Conservation (phyloP, 352 stramenopile species). For the Pythium sp. region DNA sequence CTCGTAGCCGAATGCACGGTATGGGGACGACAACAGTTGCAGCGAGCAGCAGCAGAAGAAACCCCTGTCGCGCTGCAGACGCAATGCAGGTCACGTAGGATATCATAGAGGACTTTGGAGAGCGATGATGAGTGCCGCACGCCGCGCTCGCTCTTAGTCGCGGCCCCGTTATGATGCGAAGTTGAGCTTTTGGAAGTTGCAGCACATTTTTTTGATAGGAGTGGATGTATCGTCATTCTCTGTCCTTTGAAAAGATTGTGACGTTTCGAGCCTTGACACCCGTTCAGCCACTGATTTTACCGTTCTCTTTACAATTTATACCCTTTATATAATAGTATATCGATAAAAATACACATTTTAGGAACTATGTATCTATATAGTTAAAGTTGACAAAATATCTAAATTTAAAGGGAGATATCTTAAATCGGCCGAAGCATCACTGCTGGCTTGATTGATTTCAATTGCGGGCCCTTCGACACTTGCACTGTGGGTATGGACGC, state of each 20-base stretch:
- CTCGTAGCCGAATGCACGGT: background rate
- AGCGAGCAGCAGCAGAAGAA: slow-evolving; percentile 1
- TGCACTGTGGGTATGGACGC: background rate
- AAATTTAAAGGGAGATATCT: background rate
- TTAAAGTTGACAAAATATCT: background rate
- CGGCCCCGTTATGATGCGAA: background rate
- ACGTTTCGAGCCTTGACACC: background rate
- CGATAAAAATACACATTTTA: too few relatives aligned
- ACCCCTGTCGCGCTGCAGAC: background rate
- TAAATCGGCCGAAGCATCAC: background rate
- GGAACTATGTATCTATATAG: too few relatives aligned
- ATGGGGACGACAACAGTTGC: background rate
- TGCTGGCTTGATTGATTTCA: background rate
- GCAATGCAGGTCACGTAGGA: background rate
- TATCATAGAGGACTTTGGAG: background rate
- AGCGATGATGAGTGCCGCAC: background rate
- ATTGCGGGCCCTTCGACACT: background rate
- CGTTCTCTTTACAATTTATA: background rate
- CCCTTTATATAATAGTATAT: background rate
- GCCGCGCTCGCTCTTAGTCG: background rate
- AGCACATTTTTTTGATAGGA: background rate
- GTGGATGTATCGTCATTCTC: background rate
- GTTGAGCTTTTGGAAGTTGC: background rate
- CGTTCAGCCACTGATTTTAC: background rate
- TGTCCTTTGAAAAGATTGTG: slow-evolving; percentile 4